phyloP scores from a whole-genome alignment of 768 basidiomycete genomes.

The Hysterangium stoloniferum region DNA sequence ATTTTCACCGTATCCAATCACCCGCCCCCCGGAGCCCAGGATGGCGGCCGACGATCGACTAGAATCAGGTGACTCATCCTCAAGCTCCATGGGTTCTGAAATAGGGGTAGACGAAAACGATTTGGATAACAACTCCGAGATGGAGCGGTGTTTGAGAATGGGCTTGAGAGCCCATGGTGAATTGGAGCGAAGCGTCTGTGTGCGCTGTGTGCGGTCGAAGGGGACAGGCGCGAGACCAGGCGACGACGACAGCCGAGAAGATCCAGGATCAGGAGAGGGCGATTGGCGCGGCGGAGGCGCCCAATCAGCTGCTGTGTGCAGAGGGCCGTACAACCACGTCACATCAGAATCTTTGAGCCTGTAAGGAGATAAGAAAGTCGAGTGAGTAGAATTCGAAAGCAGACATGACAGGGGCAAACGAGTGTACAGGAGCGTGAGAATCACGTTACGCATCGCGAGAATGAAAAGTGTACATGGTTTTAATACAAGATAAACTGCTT shows the following conservation, averaged over 20 bases:
- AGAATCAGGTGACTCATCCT: slow-evolving; percentile 47
- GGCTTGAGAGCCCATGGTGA: slow-evolving; percentile 50
- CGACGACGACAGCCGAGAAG: slow-evolving; percentile 18
- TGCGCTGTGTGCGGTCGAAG: slow-evolving; percentile 22
- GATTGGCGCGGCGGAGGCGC: slow-evolving; percentile 55
- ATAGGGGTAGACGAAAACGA: slow-evolving; percentile 59
- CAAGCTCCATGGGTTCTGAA: slow-evolving; percentile 34
- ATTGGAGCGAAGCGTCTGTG: slow-evolving; percentile 24
- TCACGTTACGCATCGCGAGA: too few relatives aligned
- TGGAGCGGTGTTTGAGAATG: slow-evolving; percentile 92
- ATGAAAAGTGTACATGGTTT: neutral
- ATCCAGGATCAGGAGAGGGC: slow-evolving; percentile 23
- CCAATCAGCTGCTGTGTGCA: slow-evolving; percentile 90
- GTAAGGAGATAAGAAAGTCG: slow-evolving; percentile 8
- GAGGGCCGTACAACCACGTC: slow-evolving; percentile 96
- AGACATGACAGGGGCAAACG: neutral
- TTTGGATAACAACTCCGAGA: slow-evolving; percentile 79
- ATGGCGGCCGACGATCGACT: slow-evolving; percentile 24
- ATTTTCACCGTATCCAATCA: slow-evolving; percentile 12
- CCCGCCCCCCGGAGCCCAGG: too few relatives aligned
- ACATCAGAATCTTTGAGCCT: slow-evolving; percentile 99
- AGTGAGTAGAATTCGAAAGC: neutral
- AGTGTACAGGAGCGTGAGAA: neutral
- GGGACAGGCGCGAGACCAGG: slow-evolving; percentile 16
- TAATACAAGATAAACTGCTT: neutral